phyloP scores from a whole-genome alignment of 2,329 filamentous ascomycete genomes.

The Boeremia exigua region DNA sequence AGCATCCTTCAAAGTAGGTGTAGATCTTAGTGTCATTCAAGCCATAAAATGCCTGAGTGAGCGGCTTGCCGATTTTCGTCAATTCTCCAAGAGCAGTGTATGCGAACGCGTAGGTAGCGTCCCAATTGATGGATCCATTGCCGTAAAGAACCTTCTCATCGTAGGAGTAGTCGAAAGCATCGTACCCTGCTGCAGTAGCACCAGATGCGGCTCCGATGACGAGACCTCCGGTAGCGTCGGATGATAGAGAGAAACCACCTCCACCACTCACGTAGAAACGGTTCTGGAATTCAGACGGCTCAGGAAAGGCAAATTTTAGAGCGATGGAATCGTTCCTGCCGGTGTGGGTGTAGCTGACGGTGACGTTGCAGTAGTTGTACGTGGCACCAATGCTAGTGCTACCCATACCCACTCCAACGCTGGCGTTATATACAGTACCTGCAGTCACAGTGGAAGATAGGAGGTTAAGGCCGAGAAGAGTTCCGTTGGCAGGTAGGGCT shows the following conservation, averaged over 20 bases:
- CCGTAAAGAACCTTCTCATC: constrained; percentile 39
- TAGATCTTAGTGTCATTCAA: constrained; percentile 41
- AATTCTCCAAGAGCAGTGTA: constrained; percentile 62
- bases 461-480: constrained; percentile 45
- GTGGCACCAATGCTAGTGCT: constrained; percentile 8
- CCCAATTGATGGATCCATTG: constrained; percentile 61
- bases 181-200: constrained; percentile 59
- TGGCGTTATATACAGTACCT: constrained; percentile 41
- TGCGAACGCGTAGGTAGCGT: constrained; percentile 57
- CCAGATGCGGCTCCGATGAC: constrained; percentile 57
- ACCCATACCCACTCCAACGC: constrained; percentile 26
- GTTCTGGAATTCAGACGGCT: constrained; percentile 53
- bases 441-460: constrained; percentile 49
- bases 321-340: constrained; percentile 35
- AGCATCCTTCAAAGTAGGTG: constrained; percentile 62
- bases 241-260: constrained; percentile 47
- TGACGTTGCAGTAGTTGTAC: constrained; percentile 55
- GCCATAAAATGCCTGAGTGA: constrained; percentile 51
- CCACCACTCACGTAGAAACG: constrained; percentile 57
- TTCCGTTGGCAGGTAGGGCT: constrained; percentile 23
- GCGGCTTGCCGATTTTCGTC: constrained; percentile 55
- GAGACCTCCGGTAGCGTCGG: constrained; percentile 51
- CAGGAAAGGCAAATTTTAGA: constrained; percentile 51
- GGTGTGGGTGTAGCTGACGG: constrained; percentile 54
- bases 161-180: constrained; percentile 52